Base-by-base conservation (phyloP, 805 yeast species). In the Teunomyces aglyptinius region DNA sequence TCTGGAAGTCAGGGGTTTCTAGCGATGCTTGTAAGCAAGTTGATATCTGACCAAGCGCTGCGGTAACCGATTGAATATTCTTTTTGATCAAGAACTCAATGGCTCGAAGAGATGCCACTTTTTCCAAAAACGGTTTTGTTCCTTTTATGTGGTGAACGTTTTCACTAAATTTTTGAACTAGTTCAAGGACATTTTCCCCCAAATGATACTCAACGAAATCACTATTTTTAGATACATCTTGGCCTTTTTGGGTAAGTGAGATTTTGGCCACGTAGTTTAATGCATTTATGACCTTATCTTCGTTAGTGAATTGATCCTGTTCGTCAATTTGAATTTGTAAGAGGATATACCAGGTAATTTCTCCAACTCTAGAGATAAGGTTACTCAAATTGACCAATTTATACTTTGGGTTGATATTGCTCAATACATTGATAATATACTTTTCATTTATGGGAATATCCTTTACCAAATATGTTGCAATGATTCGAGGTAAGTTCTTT, bases 21-120 rank as follows among this genome's bases (percentile, higher is more conserved):
- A 91, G 64, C 0, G 92, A 84, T 1, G 90, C 82, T 59, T 89
- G 96, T 10, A 92, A 67, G 55, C 96, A 86, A 1, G 96, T 86
- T 49, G 89, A 85, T 4, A 92, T 80, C 60, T 91, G 98, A 0
- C 96, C 95, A 29, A 86, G 64, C 0, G 89, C 88, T 32, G 71
- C 62, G 2, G 71, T 57, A 0, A 70, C 67, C 1, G 86, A 78
- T 4, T 81, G 77, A 26, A 86, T 78, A 12, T 82, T 72, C 20
- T 74, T 68, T 36, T 75, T 71, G 5, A 87, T 80, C 19, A 92
- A 65, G 47, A 85, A 80, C 32, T 83, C 80, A 26, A 92, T 77
- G 0, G 96, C 97, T 46, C 81, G 71, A 2, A 92, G 73, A 1
- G 92, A 84, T 31, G 80, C 76, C 1, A 83, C 69, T 58, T 87